Conservation (phyloP, 1,139 yeast species). For the Yamadazyma atlantica region DNA sequence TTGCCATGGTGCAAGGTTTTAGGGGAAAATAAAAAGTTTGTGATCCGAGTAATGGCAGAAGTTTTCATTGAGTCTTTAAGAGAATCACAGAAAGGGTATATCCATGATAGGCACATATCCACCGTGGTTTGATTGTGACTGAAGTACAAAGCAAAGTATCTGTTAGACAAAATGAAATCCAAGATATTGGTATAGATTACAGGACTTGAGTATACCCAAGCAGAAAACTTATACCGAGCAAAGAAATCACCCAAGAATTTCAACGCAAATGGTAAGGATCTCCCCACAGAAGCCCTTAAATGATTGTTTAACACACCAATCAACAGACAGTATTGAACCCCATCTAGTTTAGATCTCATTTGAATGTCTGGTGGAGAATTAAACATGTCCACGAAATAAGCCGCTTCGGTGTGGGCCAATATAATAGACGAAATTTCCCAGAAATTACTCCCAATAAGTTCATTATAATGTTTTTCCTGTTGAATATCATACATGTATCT, state of each 20-base stretch:
- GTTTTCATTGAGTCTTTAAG: slow-evolving; percentile 8
- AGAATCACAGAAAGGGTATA: slow-evolving; percentile 9
- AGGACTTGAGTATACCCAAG: slow-evolving; percentile 56
- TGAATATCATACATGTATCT: slow-evolving; percentile 54
- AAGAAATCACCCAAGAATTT: slow-evolving; percentile 46
- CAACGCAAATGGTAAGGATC: slow-evolving; percentile 56
- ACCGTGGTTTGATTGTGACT: not conserved
- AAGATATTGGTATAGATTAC: slow-evolving; percentile 51
- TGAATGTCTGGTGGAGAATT: slow-evolving; percentile 46
- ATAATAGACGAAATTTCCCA: slow-evolving; percentile 52
- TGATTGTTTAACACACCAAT: slow-evolving; percentile 48
- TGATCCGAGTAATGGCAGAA: slow-evolving; percentile 7
- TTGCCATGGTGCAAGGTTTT: not conserved
- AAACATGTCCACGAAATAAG: slow-evolving; percentile 38
- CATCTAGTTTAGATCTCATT: slow-evolving; percentile 35
- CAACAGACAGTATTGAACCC: slow-evolving; percentile 45
- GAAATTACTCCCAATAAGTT: slow-evolving; percentile 43
- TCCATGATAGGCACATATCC: slow-evolving; percentile 9
- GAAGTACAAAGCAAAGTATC: slow-evolving; percentile 23
- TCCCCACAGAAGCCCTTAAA: slow-evolving; percentile 47
- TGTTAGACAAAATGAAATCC: slow-evolving; percentile 50
- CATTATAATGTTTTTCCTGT: slow-evolving; percentile 46
- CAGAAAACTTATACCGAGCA: slow-evolving; percentile 32
- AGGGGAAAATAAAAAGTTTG: slow-evolving; percentile 6
- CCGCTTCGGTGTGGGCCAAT: slow-evolving; percentile 37